These are phyloP conservation scores for Globisporangium perplexum DNA, from an alignment of 352 stramenopile genomes.

Conservation along the genomic window DNA sequence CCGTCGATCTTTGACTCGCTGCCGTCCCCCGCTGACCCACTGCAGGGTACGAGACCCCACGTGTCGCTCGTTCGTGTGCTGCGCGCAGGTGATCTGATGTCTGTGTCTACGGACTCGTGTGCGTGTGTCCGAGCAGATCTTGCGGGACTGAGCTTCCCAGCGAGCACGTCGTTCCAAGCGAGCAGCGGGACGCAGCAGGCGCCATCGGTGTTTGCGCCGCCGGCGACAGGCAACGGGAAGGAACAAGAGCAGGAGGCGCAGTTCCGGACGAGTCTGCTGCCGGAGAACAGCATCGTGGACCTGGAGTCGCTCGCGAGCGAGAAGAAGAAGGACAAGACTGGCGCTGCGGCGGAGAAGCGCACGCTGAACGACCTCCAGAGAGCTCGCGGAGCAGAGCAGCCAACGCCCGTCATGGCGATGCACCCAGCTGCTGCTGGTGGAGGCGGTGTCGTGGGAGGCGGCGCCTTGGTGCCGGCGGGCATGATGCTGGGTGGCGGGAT, in stretches of 20 bases:
- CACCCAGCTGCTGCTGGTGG: constrained; percentile 11
- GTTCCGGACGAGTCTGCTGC: constrained; percentile 47
- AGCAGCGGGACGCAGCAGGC: not conserved
- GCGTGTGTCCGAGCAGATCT: constrained; percentile 28
- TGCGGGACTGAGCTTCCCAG: constrained; percentile 41
- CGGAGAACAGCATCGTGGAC: constrained; percentile 66
- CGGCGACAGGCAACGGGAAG: not conserved
- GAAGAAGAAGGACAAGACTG: constrained; percentile 32
- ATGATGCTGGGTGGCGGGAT: constrained; percentile 29
- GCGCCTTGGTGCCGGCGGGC: constrained; percentile 13
- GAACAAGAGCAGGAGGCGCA: constrained; percentile 9
- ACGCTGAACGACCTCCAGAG: constrained; percentile 64
- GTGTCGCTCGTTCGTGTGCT: no score
- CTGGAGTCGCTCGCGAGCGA: constrained; percentile 46
- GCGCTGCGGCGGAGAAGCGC: constrained; percentile 26
- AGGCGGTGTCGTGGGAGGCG: no score
- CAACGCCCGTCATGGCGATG: constrained; percentile 25
- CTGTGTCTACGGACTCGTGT: no score
- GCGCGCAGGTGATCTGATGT: not conserved
- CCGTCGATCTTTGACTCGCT: constrained; percentile 34
- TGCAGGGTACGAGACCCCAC: constrained; percentile 21
- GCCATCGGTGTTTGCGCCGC: constrained; percentile 2
- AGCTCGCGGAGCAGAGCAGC: constrained; percentile 21
- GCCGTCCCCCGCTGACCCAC: constrained; percentile 16
- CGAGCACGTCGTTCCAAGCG: constrained; percentile 9